Evolutionary conservation across 805 yeast species (phyloP).

Genomic region (Maudiozyma turicensis): DNA sequence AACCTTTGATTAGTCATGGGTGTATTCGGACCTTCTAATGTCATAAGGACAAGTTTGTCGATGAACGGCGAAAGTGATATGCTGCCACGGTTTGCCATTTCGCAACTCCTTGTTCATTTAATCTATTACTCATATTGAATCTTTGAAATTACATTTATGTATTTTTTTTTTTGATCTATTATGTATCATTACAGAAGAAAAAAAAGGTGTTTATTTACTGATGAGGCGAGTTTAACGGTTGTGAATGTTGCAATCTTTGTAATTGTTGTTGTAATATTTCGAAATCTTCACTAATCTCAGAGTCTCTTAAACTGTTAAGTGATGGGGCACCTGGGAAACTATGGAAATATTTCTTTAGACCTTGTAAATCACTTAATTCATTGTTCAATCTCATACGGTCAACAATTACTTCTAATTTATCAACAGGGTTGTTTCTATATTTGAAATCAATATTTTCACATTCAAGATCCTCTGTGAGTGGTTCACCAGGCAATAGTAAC

Average conservation of each 20-base stretch:
- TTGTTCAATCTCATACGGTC: constrained; percentile 57
- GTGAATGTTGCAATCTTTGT: background rate
- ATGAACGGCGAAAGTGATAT: no score
- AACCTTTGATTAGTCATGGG: no score
- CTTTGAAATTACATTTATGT: background rate
- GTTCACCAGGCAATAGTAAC: constrained; percentile 24
- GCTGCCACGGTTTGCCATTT: no score
- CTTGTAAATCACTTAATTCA: constrained; percentile 62
- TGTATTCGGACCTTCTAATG: no score
- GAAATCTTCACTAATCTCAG: constrained; percentile 70
- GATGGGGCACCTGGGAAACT: constrained; percentile 72
- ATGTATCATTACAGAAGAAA: background rate
- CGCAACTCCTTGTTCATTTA: no score
- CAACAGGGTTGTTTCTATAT: constrained; percentile 34
- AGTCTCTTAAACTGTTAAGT: constrained; percentile 50
- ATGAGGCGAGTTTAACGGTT: background rate
- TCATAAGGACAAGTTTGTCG: no score
- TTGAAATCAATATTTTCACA: constrained; percentile 36
- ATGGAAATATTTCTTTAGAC: constrained; percentile 57
- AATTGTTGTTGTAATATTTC: background rate
- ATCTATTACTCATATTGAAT: no score
- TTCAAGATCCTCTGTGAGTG: constrained; percentile 27
- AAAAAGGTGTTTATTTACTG: background rate
- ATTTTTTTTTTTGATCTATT: background rate
- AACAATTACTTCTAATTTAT: constrained; percentile 41